Conservation (phyloP, 768 basidiomycete species). For the Calocera viscosa region DNA sequence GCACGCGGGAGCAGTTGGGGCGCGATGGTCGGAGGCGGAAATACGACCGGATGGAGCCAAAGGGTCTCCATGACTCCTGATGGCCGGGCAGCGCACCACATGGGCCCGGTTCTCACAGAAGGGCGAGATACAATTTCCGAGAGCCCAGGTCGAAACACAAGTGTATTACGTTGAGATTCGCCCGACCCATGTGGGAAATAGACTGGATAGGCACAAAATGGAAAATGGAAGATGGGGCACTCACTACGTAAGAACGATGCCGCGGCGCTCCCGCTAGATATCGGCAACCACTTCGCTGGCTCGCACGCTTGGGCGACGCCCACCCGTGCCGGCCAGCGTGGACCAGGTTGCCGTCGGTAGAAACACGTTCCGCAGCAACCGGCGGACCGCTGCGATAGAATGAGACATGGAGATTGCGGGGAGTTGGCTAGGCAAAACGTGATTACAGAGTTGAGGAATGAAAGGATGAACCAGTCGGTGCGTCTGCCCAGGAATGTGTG, state of each 20-base stretch:
- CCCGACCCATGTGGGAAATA: neutral
- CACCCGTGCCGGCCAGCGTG: neutral
- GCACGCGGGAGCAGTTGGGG: neutral
- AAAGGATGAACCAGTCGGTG: too few relatives aligned
- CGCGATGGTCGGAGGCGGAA: neutral
- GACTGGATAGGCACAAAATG: neutral
- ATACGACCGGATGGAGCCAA: neutral
- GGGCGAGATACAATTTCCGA: neutral
- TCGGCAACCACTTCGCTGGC: neutral
- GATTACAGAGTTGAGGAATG: too few relatives aligned
- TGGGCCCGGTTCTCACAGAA: neutral
- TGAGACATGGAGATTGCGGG: neutral
- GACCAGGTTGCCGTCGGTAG: neutral
- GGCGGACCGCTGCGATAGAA: neutral
- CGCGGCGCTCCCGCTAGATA: neutral
- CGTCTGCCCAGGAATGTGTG: too few relatives aligned
- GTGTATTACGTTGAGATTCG: neutral
- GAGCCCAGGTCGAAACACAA: neutral
- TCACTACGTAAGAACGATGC: neutral
- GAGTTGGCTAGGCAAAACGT: neutral
- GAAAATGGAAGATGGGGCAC: slow-evolving; percentile 5
- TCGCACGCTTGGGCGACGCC: neutral
- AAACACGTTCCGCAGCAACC: neutral
- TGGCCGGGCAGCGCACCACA: neutral
- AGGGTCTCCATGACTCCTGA: slow-evolving; percentile 4